Base-by-base conservation (phyloP, 2,329 filamentous ascomycete genomes). In the Xylariales sp. region DNA sequence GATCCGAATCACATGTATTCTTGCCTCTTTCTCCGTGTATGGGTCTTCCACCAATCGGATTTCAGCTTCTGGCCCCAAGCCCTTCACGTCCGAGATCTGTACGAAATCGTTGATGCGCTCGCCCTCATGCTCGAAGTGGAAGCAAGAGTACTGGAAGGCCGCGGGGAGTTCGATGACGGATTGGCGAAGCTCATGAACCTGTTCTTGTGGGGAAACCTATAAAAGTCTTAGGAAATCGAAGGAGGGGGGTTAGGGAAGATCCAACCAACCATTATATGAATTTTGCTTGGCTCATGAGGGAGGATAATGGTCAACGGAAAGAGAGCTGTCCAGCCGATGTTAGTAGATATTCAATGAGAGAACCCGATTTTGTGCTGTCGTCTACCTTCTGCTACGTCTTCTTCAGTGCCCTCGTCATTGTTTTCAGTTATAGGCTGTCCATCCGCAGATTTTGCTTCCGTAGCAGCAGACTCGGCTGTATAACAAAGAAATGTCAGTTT, bases 81-180 rank as follows among this genome's bases (percentile, higher is more conserved):
- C 93, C 55, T 91, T 87, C 63, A 99, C 92, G 78, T 99, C 95
- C 62, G 93, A 94, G 69, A 99, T 87, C 79, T 97, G 91, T 67
- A 97, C 88, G 76, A 96, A 98, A 81, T 99, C 96, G 80, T 98
- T 98, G 86, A 99, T 91, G 72, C 92, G 91, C 81, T 92, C 85
- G 73, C 93, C 93, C 67, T 93, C 90, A 83, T 94, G 90, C 83
- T 98, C 94, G 75, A 99, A 90, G 82, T 99, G 96, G 84, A 99
- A 99, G 85, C 96, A 99, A 61, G 96, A 97, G 84, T 97, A 97
- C 81, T 97, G 94, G 83, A 97, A 96, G 59, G 95, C 97, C 68
- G 91, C 87, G 5, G 96, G 96, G 57, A 94, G 87, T 81, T 99
- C 96, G 82, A 97, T 94, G 79, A 99, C 92, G 70, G 94, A 95